Conservation (phyloP, 164 flowering plant species). For the Sextonia rubra region DNA sequence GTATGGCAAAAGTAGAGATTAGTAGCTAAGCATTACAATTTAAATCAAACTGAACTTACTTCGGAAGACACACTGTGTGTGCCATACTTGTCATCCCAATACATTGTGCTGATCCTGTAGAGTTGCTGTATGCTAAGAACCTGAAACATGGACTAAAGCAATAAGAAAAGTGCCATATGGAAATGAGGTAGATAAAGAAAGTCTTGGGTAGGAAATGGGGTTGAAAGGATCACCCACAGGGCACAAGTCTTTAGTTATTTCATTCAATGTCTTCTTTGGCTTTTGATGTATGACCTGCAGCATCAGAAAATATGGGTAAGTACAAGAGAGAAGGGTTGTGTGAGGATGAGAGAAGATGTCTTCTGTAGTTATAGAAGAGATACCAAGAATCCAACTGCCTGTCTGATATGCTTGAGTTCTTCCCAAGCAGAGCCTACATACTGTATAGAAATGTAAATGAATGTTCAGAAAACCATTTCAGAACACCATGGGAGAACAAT, state of each 20-base stretch:
- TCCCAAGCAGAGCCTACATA: constrained; percentile 97
- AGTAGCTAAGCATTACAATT: not conserved
- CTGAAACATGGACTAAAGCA: constrained; percentile 31
- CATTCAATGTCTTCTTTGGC: constrained; percentile 82
- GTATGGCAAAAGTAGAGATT: not conserved
- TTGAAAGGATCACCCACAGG: constrained; percentile 48
- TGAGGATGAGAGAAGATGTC: not conserved
- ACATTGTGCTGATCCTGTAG: constrained; percentile 97
- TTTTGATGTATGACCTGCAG: constrained; percentile 94
- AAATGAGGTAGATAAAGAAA: not conserved
- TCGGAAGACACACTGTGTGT: constrained; percentile 94
- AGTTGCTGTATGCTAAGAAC: constrained; percentile 92
- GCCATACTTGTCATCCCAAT: constrained; percentile 99
- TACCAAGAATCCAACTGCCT: constrained; percentile 98
- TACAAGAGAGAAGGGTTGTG: not conserved
- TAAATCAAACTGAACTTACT: constrained; percentile 36
- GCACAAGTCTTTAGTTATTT: constrained; percentile 88
- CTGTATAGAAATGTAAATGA: constrained; percentile 29
- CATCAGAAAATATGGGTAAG: constrained; percentile 1
- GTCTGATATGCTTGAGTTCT: constrained; percentile 90
- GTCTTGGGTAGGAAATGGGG: not conserved
- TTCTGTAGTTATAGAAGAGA: not conserved
- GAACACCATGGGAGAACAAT: not conserved
- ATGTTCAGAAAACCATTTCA: not conserved
- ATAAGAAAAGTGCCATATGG: constrained; percentile 4